Conservation (phyloP, 1,284 basidiomycete genomes). For the Ganoderma lingzhi region DNA sequence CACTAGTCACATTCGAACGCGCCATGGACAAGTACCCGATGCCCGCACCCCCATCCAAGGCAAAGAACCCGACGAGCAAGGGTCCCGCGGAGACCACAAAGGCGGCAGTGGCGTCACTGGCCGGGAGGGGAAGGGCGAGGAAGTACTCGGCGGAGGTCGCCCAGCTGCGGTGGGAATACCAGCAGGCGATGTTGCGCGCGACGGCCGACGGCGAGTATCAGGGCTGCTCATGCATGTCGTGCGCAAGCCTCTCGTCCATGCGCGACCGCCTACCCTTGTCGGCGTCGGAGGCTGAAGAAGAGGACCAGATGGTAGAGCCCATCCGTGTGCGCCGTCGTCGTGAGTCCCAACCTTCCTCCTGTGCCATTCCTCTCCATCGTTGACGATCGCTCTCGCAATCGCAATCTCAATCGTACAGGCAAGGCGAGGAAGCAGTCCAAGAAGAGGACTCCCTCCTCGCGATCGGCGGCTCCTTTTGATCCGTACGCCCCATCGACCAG, state of each 20-base stretch:
- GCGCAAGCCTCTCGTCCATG: conserved; percentile 21
- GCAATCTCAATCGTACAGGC: conserved; percentile 2
- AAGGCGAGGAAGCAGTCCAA: conserved; percentile 18
- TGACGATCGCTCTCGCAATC: neutral
- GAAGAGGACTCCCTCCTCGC: conserved; percentile 17
- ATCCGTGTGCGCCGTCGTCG: conserved; percentile 21
- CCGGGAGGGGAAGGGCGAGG: neutral
- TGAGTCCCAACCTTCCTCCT: conserved; percentile 14
- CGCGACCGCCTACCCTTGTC: conserved; percentile 15
- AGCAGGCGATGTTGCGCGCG: conserved; percentile 23
- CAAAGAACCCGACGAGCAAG: conserved; percentile 4
- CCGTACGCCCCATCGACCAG: conserved; percentile 32
- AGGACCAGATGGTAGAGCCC: neutral
- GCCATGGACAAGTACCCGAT: conserved; percentile 35
- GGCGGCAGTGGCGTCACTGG: neutral
- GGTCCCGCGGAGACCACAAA: neutral
- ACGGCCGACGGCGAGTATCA: conserved; percentile 7
- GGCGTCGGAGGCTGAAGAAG: conserved; percentile 20
- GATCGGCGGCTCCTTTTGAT: conserved; percentile 15
- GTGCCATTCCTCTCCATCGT: neutral
- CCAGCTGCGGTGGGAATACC: conserved; percentile 30
- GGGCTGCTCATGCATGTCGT: conserved; percentile 27
- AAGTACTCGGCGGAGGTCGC: conserved; percentile 28
- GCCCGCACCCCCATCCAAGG: neutral
- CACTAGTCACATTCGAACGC: conserved; percentile 28